Evolutionary conservation across 2,329 filamentous ascomycete species (phyloP), one percentile per base, ranked within the genome.

Genomic region (Diaporthe sp.): DNA sequence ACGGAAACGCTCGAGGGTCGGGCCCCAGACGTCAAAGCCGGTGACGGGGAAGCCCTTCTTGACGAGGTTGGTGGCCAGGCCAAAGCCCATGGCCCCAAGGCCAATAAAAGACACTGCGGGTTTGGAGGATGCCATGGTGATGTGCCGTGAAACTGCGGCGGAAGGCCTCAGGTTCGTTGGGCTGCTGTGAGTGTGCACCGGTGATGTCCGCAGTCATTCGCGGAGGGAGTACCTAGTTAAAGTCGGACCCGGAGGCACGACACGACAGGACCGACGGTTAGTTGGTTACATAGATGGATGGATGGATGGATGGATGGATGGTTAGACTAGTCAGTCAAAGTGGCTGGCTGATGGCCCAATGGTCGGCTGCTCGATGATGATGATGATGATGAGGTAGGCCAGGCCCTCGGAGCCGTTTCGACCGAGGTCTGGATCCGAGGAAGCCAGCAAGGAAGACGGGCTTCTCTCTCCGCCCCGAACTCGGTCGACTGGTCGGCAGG

Each of bases 1-100:
- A 57, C 88, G 84, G 85, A 95, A 94, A 31, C 88, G 89, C 73
- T 93, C 89, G 46, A 95, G 88, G 0, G 92, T 92, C 8, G 92
- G 91, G 3, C 86, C 85, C 85, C 90, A 94, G 55, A 95, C 89
- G 80, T 95, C 94, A 81, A 92, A 95, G 74, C 93, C 93, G 31
- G 90, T 92, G 34, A 95, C 93, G 37, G 85, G 76, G 82, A 93
- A 94, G 75, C 92, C 92, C 77, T 89, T 85, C 78, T 91, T 91
- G 79, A 95, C 86, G 61, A 95, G 89, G 81, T 95, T 89, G 76
- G 90, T 94, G 77, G 94, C 94, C 93, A 95, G 95, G 81, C 94
- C 94, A 82, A 94, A 94, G 81, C 94, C 94, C 94, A 95, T 95
- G 83, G 93, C 93, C 74, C 94, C 94, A 4, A 95, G 92, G 86